Conservation (phyloP, 345 rosid genomes). For the Sonneratia alba region DNA sequence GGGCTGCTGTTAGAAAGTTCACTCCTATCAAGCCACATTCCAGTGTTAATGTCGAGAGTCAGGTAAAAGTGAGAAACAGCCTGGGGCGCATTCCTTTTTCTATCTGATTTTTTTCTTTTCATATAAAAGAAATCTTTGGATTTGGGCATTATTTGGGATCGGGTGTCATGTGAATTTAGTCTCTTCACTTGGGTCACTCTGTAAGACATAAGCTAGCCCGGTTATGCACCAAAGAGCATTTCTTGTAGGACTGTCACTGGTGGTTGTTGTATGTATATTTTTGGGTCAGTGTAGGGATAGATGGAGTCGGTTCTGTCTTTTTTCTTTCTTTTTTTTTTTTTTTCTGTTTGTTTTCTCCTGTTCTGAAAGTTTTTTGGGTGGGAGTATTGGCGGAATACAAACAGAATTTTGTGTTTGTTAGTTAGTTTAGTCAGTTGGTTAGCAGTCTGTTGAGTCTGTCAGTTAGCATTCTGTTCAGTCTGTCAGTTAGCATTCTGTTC, state of each 20-base stretch:
- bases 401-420: no score
- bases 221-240: background rate
- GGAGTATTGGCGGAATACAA: no score
- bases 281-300: background rate
- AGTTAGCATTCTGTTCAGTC: no score
- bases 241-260: background rate
- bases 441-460: no score
- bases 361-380: no score
- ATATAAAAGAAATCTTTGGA: background rate
- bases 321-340: background rate
- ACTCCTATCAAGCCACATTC: background rate
- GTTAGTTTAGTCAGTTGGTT: no score
- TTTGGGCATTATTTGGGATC: background rate
- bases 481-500: no score
- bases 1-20: background rate
- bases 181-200: background rate
- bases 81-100: background rate
- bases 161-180: background rate
- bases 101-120: background rate
- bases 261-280: constrained; percentile 5
- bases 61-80: background rate
- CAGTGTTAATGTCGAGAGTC: background rate
- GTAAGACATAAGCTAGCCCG: background rate
- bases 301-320: background rate
- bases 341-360: no score